Evolutionary conservation across 1,139 yeast species (phyloP).

Genomic region (Wickerhamiella pararugosa): DNA sequence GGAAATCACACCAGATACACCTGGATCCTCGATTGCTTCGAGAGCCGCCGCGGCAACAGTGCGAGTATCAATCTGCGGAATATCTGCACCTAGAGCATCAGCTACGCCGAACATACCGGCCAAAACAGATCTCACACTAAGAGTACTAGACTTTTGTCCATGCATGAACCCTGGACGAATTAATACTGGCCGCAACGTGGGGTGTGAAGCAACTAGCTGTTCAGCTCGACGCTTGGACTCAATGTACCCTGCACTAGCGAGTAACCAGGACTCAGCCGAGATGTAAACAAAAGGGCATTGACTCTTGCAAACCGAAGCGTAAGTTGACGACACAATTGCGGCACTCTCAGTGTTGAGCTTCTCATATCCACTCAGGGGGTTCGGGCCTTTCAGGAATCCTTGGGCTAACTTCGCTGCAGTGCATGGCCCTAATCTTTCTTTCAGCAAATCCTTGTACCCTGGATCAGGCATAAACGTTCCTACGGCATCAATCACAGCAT

Average conservation of each 20-base stretch:
- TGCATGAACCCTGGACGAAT: constrained; percentile 23
- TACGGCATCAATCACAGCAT: constrained; percentile 69
- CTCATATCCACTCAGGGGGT: constrained; percentile 35
- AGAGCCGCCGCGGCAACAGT: constrained; percentile 48
- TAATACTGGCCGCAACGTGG: constrained; percentile 65
- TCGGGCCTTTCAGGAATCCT: constrained; percentile 15
- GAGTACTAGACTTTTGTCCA: not conserved
- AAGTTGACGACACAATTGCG: constrained; percentile 43
- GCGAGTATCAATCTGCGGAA: constrained; percentile 38
- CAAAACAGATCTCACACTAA: constrained; percentile 15
- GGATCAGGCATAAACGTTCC: constrained; percentile 59
- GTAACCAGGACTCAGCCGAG: constrained; percentile 64
- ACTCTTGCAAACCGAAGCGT: constrained; percentile 21
- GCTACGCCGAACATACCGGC: constrained; percentile 9
- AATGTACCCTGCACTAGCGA: constrained; percentile 48
- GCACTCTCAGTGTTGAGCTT: constrained; percentile 61
- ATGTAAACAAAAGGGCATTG: constrained; percentile 48
- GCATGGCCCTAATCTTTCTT: constrained; percentile 11
- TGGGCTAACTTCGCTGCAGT: constrained; percentile 11
- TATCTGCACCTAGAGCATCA: constrained; percentile 6
- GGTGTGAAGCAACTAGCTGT: constrained; percentile 30
- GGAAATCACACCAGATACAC: constrained; percentile 41
- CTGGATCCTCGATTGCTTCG: constrained; percentile 37
- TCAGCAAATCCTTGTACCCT: constrained; percentile 40
- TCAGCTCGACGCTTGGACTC: constrained; percentile 70